Evolutionary conservation across 2,329 filamentous ascomycete genomes (phyloP).

Genomic region (Beauveria sp.): DNA sequence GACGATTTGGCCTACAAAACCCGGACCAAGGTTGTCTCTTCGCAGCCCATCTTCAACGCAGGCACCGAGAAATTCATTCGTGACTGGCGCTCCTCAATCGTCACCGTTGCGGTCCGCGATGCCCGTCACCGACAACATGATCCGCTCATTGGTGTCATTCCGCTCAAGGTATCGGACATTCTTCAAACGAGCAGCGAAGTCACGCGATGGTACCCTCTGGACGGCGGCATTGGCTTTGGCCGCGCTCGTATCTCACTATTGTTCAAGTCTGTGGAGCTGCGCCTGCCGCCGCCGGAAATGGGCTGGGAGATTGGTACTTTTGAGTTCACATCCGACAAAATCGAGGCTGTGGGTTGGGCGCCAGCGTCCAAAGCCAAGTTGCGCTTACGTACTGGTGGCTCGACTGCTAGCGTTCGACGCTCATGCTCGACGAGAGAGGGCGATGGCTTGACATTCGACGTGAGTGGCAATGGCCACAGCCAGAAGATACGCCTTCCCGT

Average conservation of each 20-base stretch:
- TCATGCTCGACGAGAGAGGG: constrained; percentile 54
- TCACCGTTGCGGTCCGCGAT: constrained; percentile 85
- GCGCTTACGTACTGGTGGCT: constrained; percentile 76
- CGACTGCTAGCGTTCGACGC: constrained; percentile 61
- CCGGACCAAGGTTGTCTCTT: constrained; percentile 87
- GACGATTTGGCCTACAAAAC: constrained; percentile 89
- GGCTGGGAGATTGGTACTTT: constrained; percentile 97
- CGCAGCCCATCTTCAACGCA: constrained; percentile 94
- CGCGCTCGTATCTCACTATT: constrained; percentile 81
- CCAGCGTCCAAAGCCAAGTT: constrained; percentile 65
- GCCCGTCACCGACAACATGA: constrained; percentile 87
- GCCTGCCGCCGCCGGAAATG: constrained; percentile 74
- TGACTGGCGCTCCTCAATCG: constrained; percentile 82
- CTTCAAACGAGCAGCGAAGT: constrained; percentile 78
- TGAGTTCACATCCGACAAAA: constrained; percentile 67
- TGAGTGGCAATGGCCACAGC: constrained; percentile 34
- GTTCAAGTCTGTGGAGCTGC: constrained; percentile 83
- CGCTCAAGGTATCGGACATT: constrained; percentile 80
- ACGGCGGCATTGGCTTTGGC: constrained; percentile 88
- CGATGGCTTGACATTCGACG: constrained; percentile 42
- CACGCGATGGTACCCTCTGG: constrained; percentile 92
- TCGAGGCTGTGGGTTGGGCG: constrained; percentile 57
- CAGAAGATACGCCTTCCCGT: constrained; percentile 68
- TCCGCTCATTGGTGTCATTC: constrained; percentile 86
- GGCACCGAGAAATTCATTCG: constrained; percentile 89